These are phyloP conservation scores for Phytophthora nicotianae DNA, from an alignment of 352 stramenopile species.

Conservation along the genomic window DNA sequence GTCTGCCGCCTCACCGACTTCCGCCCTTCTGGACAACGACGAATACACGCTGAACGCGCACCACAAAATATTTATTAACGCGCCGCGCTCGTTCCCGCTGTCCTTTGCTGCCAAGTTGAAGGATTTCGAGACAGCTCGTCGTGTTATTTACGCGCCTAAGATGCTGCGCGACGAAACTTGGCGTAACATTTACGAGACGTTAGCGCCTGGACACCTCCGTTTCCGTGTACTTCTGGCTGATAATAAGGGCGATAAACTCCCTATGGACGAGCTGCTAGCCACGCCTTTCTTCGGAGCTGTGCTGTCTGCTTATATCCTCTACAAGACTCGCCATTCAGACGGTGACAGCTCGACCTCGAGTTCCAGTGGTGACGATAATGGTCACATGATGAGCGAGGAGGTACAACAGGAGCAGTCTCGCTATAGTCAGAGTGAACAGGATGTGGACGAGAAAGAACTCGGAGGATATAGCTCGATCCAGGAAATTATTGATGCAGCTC, in stretches of 20 bases:
- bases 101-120: constrained; percentile 51
- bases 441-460: constrained; percentile 30
- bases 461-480: constrained; percentile 46
- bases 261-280: constrained; percentile 63
- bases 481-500: constrained; percentile 58
- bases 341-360: constrained; percentile 29
- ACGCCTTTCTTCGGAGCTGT: constrained; percentile 72
- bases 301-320: constrained; percentile 66
- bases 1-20: constrained; percentile 32
- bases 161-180: constrained; percentile 77
- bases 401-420: constrained; percentile 17
- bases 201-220: constrained; percentile 58
- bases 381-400: constrained; percentile 10
- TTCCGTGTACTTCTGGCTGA: constrained; percentile 61
- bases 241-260: constrained; percentile 70
- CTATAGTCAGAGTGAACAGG: constrained; percentile 6
- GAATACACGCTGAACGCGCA: constrained; percentile 75
- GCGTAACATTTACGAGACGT: constrained; percentile 71
- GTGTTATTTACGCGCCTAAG: constrained; percentile 67
- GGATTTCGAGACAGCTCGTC: constrained; percentile 44
- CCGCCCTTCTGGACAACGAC: constrained; percentile 48
- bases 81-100: constrained; percentile 68
- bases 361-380: constrained; percentile 30
- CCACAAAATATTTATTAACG: constrained; percentile 88
- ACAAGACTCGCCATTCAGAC: constrained; percentile 39